Evolutionary conservation across 306 rosid genomes (phyloP).

Genomic region (Casuarina equisetifolia): DNA sequence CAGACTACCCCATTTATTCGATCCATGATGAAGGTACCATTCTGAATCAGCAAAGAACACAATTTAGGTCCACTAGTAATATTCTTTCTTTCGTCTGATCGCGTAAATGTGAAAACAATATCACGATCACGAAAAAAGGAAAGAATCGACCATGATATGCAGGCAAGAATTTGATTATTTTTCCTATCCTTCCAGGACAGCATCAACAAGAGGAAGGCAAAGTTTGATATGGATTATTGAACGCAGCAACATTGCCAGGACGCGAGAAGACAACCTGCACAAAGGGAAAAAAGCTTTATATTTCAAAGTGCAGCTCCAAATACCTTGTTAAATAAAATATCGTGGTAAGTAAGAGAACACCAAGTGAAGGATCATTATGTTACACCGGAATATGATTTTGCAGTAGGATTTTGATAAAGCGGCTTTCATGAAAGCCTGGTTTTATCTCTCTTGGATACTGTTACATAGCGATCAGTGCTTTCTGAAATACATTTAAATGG

Average conservation of each 20-base stretch:
- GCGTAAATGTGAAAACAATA: conserved; percentile 9
- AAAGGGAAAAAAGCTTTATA: neutral
- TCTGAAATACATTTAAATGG: no score
- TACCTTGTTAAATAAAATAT: neutral
- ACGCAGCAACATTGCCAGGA: conserved; percentile 46
- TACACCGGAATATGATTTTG: neutral
- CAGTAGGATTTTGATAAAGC: no score
- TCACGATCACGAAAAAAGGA: neutral
- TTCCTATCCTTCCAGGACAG: neutral
- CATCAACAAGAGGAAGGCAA: conserved; percentile 30
- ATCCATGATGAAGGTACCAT: neutral
- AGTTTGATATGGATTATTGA: conserved; percentile 38
- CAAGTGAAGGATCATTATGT: neutral
- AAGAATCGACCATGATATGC: neutral
- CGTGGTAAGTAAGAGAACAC: neutral
- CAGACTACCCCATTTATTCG: no score
- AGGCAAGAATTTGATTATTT: neutral
- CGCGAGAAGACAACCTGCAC: conserved; percentile 50
- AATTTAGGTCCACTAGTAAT: neutral
- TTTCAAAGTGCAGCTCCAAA: neutral
- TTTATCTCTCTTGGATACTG: neutral
- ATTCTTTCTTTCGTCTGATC: neutral
- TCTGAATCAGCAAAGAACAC: neutral
- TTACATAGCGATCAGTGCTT: neutral
- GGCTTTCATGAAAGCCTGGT: neutral